Conservation (phyloP, 176 grass and related monocot species). For the Chloris gayana region DNA sequence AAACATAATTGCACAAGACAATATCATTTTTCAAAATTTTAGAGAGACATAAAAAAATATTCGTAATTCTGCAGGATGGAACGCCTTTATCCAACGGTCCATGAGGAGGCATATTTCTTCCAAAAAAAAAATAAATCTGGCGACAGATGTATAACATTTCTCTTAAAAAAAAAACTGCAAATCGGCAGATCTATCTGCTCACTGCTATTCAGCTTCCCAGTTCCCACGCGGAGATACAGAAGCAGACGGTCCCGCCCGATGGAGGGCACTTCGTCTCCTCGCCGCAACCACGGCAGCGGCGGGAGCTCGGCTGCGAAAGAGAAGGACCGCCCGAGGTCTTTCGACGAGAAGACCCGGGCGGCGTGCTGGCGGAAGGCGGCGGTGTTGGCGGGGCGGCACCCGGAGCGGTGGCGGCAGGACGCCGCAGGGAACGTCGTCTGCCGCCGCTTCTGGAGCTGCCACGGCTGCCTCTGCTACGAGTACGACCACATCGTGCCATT, state of each 20-base stretch:
- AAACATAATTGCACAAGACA: no score
- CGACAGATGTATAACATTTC: no score
- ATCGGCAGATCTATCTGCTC: no score
- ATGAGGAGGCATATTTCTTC: no score
- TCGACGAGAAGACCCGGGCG: constrained; percentile 66
- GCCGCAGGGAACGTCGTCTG: constrained; percentile 78
- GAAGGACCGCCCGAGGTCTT: constrained; percentile 62
- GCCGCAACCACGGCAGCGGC: constrained; percentile 29
- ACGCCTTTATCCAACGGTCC: no score
- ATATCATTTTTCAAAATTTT: no score
- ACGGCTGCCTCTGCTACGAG: constrained; percentile 93
- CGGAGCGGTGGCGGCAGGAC: constrained; percentile 78
- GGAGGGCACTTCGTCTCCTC: constrained; percentile 44
- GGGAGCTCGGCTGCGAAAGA: constrained; percentile 22
- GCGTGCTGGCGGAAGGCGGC: constrained; percentile 84
- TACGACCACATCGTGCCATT: constrained; percentile 93
- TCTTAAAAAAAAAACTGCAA: no score
- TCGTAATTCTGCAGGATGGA: no score
- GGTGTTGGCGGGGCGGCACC: constrained; percentile 66
- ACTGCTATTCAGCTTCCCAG: not conserved
- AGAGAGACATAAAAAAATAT: no score
- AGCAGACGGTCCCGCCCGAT: constrained; percentile 10
- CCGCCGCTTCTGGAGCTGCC: constrained; percentile 84
- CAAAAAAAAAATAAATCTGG: no score
- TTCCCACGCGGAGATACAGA: not conserved